Base-by-base conservation (phyloP, 345 rosid species). In the Nasturtium officinale region DNA sequence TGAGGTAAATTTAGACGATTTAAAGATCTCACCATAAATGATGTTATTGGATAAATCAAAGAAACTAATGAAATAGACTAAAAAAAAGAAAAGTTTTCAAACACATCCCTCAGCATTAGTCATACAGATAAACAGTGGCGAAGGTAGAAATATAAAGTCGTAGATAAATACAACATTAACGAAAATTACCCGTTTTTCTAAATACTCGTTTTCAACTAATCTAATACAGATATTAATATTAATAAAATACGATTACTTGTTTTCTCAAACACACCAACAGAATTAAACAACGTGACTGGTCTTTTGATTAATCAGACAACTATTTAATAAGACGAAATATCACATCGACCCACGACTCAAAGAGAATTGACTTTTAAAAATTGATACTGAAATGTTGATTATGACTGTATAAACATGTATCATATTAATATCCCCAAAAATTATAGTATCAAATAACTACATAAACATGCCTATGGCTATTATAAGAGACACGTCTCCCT, bases 251-350 rank as follows among this genome's bases (percentile, higher is more conserved):
- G 2, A 23, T 23, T 23, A 23, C 25, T 23, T 29, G 40, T 35
- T 37, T 37, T 37, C 0, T 37, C 42, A 37, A 37, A 10, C 4
- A 37, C 15, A 3, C 42, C 37, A 54, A 29, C 13, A 29, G 32
- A 50, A 17, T 11, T 21, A 55, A 42, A 25, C 26, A 12, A 23
- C 46, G 20, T 35, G 23, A 35, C 33, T 13, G 3, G 47, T 15
- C 59, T 66, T 11, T 51, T 23, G 25, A 53, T 35, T 23, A 52
- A n/a, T 40, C 28, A 38, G 63, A 51, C 51, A 65, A 53, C 28
- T 3, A 4, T 29, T 50, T 33, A 13, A 20, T 28, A 43, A 43
- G 45, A 67, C 62, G 10, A 43, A 13, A 25, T 7, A 53, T 33
- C 16, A 52, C 57, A 67, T 67, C 61, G 50, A 53, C 37, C 45